A percentile compares a stretch with the other conserved stretches of the same genome.
These are phyloP conservation scores for Fusarium brachygibbosum DNA, from an alignment of 2,329 filamentous ascomycete genomes.

Conservation along the genomic window DNA sequence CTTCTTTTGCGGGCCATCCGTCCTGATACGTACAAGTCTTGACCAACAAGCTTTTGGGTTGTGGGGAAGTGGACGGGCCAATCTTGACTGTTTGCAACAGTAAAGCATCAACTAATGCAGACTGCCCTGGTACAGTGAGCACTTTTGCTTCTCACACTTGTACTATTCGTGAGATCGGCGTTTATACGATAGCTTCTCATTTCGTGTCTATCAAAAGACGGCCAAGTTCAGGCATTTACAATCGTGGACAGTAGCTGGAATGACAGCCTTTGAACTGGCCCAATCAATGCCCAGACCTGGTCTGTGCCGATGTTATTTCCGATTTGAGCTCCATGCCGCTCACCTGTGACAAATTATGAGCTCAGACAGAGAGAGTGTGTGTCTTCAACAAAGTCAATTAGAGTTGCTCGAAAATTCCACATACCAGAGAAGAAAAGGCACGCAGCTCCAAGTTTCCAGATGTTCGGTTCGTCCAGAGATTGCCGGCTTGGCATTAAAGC, in stretches of 20 bases:
- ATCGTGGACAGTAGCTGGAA: not conserved
- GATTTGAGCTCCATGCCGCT: constrained; percentile 7
- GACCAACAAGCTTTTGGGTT: constrained; percentile 42
- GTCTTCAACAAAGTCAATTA: constrained; percentile 16
- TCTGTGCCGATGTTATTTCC: constrained; percentile 21
- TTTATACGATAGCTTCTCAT: not conserved
- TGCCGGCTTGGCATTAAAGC: constrained; percentile 35
- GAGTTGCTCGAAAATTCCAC: not conserved
- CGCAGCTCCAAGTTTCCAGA: constrained; percentile 18
- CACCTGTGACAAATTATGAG: constrained; percentile 5
- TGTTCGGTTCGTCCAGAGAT: constrained; percentile 30
- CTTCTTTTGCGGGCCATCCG: constrained; percentile 32
- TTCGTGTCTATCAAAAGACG: not conserved
- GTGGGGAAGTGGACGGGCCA: constrained; percentile 41
- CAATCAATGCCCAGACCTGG: not conserved
- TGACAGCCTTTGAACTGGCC: not conserved
- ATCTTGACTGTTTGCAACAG: constrained; percentile 31
- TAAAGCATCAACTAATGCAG: constrained; percentile 24
- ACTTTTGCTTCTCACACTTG: constrained; percentile 1
- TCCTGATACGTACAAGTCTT: constrained; percentile 35
- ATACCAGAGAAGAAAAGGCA: constrained; percentile 15
- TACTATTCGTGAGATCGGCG: not conserved
- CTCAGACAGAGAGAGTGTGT: not conserved
- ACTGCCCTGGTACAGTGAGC: constrained; percentile 1
- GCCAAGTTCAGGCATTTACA: not conserved